These are phyloP conservation scores for Auriscalpium orientale DNA, from an alignment of 768 basidiomycete genomes.

Conservation along the genomic window DNA sequence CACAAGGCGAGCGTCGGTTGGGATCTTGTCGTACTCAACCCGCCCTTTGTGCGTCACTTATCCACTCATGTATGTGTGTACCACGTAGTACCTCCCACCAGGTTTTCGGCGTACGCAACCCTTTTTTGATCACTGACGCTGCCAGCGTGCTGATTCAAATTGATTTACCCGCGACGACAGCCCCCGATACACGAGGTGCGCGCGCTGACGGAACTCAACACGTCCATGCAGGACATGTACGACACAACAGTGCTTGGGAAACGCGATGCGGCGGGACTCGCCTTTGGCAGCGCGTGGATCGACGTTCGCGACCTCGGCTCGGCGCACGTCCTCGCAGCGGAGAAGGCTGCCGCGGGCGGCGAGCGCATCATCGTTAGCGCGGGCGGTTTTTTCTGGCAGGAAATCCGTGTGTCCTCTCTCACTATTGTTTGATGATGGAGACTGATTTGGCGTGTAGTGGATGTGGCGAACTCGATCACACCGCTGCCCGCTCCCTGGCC, in stretches of 20 bases:
- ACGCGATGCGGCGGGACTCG: background rate
- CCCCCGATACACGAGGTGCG: background rate
- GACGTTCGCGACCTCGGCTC: background rate
- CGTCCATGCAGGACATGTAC: background rate
- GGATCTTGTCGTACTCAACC: constrained; percentile 28
- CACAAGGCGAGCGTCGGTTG: constrained; percentile 20
- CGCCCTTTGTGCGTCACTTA: constrained; percentile 22
- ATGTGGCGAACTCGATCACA: background rate
- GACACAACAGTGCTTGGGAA: background rate
- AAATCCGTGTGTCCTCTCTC: background rate
- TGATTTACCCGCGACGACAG: background rate
- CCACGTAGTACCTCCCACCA: background rate
- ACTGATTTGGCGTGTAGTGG: background rate
- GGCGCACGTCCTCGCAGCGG: background rate
- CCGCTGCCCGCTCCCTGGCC: background rate
- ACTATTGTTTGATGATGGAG: background rate
- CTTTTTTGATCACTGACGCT: background rate
- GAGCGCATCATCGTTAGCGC: background rate
- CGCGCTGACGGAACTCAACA: background rate
- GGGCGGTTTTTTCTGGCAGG: background rate
- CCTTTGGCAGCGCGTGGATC: background rate
- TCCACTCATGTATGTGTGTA: no score
- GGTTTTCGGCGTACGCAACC: background rate
- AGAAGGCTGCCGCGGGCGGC: background rate
- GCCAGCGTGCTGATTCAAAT: background rate